Percentiles rank a stretch among this genome's conserved stretches.
Conservation (phyloP, 139 green algal genomes). For the Picochlorum sp. region DNA sequence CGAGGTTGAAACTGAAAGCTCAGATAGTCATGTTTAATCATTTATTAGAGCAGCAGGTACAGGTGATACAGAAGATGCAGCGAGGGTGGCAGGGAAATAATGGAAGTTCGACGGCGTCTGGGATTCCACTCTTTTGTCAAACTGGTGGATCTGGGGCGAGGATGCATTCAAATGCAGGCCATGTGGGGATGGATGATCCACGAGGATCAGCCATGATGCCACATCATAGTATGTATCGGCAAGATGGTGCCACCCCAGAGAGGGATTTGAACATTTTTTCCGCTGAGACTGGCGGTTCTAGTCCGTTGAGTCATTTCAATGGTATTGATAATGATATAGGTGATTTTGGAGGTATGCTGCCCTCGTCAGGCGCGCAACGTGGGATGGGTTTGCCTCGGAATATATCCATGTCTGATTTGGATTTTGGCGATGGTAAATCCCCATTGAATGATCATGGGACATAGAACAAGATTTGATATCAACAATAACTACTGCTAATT, state of each 20-base stretch:
- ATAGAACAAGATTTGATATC: too few relatives aligned
- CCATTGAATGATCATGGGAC: background rate
- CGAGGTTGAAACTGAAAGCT: constrained; percentile 75
- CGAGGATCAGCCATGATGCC: constrained; percentile 19
- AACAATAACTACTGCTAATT: background rate
- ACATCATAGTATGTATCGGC: constrained; percentile 3
- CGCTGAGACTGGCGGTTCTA: background rate
- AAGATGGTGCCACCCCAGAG: background rate
- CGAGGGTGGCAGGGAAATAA: constrained; percentile 7
- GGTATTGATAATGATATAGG: background rate
- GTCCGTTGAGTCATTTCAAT: background rate
- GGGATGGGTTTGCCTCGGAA: background rate
- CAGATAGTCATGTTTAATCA: constrained; percentile 93
- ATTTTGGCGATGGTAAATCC: background rate
- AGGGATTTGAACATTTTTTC: background rate
- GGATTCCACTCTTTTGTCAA: constrained; percentile 27
- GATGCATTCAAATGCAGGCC: background rate
- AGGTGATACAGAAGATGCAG: constrained; percentile 43
- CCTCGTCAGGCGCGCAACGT: background rate
- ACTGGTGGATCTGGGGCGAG: background rate
- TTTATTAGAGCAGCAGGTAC: constrained; percentile 77
- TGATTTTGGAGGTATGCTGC: background rate
- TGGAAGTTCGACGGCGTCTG: constrained; percentile 12
- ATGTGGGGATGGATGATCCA: background rate
- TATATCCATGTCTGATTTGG: constrained; percentile 1